Conservation (phyloP, 2,329 filamentous ascomycete species). For the Lachnellula subtilissima region DNA sequence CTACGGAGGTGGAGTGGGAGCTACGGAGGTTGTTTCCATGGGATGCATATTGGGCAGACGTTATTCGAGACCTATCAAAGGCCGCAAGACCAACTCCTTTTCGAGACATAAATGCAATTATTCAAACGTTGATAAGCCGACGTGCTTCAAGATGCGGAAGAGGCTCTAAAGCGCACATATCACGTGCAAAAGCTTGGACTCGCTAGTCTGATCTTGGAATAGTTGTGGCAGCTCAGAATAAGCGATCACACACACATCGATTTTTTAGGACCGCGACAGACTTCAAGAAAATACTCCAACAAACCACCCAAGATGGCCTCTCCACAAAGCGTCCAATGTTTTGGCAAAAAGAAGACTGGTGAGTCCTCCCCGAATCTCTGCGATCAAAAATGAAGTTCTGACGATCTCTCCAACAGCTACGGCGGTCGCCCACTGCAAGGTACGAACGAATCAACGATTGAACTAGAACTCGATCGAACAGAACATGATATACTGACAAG, state of each 20-base stretch:
- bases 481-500: slow-evolving; percentile 22
- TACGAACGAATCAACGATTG: slow-evolving; percentile 36
- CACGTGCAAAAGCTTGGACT: neutral
- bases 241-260: neutral
- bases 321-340: slow-evolving; percentile 88
- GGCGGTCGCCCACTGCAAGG: slow-evolving; percentile 74
- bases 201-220: too few species aligned
- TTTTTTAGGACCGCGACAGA: neutral
- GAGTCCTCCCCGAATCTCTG: slow-evolving; percentile 7
- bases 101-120: slow-evolving; percentile 50
- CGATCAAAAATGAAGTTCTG: slow-evolving; percentile 27
- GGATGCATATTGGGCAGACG: slow-evolving; percentile 82
- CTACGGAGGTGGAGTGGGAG: slow-evolving; percentile 77
- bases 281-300: neutral
- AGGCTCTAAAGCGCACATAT: neutral
- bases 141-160: neutral
- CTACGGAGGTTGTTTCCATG: slow-evolving; percentile 85
- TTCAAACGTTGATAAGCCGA: neutral
- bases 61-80: slow-evolving; percentile 79
- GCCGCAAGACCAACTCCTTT: slow-evolving; percentile 87
- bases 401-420: slow-evolving; percentile 47
- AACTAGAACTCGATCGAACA: neutral
- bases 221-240: neutral
- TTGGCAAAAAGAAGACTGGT: slow-evolving; percentile 90
- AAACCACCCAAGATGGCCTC: slow-evolving; percentile 42